phyloP scores from a whole-genome alignment of 2,329 filamentous ascomycete species.

The Colletotrichum incanum region DNA sequence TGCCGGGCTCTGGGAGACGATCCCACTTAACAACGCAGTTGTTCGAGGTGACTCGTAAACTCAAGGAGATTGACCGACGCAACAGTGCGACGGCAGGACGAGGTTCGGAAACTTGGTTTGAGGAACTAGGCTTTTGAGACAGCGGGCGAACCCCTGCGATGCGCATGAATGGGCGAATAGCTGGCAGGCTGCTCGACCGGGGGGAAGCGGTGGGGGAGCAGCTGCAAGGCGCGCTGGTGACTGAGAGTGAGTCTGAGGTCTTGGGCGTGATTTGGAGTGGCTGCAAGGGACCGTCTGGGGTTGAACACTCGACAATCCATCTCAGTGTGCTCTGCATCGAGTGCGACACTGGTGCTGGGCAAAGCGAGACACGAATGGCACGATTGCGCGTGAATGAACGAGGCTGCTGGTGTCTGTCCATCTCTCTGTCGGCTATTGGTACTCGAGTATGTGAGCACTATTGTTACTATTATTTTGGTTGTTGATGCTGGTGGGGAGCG shows the following conservation, averaged over 20 bases:
- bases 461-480: background rate
- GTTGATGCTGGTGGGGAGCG: background rate
- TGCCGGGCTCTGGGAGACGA: background rate
- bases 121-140: conserved; percentile 14
- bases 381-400: background rate
- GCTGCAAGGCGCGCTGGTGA: conserved; percentile 3
- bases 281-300: conserved; percentile 40
- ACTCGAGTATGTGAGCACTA: no score
- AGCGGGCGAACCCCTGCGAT: conserved; percentile 22
- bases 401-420: background rate
- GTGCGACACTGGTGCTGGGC: background rate
- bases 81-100: conserved; percentile 13
- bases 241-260: conserved; percentile 4
- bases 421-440: background rate
- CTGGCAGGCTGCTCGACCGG: conserved; percentile 20
- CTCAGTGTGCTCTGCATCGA: conserved; percentile 5
- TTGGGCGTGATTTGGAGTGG: conserved; percentile 23
- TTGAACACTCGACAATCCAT: conserved; percentile 18
- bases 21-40: background rate
- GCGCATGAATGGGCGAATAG: conserved; percentile 33
- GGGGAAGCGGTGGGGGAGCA: conserved; percentile 3
- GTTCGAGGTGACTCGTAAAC: conserved; percentile 17
- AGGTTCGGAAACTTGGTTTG: conserved; percentile 15
- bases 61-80: conserved; percentile 5
- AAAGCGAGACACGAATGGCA: background rate